Evolutionary conservation across 495 filamentous ascomycete genomes (phyloP).

Genomic region (Oidiodendron maius): DNA sequence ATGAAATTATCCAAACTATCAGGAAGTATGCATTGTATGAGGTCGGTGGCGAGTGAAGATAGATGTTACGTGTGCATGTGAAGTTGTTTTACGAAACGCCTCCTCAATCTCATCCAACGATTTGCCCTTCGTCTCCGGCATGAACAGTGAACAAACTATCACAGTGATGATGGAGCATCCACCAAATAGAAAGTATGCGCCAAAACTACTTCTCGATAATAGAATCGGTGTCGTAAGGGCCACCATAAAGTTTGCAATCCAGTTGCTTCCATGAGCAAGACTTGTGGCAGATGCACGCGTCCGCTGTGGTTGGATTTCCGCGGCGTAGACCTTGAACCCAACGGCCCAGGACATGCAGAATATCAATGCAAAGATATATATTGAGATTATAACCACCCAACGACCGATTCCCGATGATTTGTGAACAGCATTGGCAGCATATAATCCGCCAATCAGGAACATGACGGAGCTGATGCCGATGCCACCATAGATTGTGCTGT

Average conservation of each 20-base stretch:
- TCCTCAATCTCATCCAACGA: constrained; percentile 52
- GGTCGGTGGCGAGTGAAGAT: too few relatives aligned
- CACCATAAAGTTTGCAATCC: constrained; percentile 55
- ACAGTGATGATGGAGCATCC: constrained; percentile 39
- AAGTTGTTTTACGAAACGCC: too few relatives aligned
- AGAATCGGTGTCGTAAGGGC: constrained; percentile 59
- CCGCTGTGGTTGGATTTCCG: constrained; percentile 50
- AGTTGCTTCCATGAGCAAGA: constrained; percentile 45
- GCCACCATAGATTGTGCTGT: constrained; percentile 51
- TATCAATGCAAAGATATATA: constrained; percentile 36
- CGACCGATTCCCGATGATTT: constrained; percentile 34
- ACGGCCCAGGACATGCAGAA: constrained; percentile 44
- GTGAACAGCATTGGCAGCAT: constrained; percentile 44
- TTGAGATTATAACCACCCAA: constrained; percentile 50
- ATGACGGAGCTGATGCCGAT: constrained; percentile 33
- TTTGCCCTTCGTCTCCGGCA: constrained; percentile 56
- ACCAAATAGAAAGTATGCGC: constrained; percentile 58
- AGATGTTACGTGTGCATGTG: too few relatives aligned
- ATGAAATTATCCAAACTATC: too few relatives aligned
- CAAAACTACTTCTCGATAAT: constrained; percentile 46
- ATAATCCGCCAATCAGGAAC: constrained; percentile 36
- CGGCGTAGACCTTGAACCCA: constrained; percentile 44
- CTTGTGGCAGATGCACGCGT: constrained; percentile 48
- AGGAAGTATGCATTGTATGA: too few relatives aligned
- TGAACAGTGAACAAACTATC: constrained; percentile 42